These are phyloP conservation scores for Hypoxylon lienhwacheense DNA, from an alignment of 495 filamentous ascomycete species.

Conservation along the genomic window DNA sequence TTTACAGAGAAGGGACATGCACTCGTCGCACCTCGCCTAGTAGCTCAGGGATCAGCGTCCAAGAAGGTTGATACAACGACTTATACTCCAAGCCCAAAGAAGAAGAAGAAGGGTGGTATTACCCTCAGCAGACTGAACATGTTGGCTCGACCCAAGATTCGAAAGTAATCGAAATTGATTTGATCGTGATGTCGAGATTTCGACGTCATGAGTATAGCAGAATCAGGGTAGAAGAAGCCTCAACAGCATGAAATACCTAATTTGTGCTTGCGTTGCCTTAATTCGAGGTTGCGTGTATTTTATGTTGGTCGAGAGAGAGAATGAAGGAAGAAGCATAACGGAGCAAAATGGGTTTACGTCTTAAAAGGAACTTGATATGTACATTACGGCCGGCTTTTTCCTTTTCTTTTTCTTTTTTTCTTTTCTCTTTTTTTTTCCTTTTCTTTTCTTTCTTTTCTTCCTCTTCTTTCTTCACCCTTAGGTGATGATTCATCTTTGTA, in stretches of 20 bases:
- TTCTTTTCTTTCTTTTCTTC: neutral
- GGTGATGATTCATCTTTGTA: conserved; percentile 8
- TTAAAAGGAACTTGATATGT: conserved; percentile 4
- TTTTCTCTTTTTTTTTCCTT: neutral
- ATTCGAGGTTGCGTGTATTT: too few relatives aligned
- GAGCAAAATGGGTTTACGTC: conserved; percentile 9
- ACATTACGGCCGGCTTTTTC: neutral
- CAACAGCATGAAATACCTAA: too few relatives aligned
- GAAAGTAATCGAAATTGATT: conserved; percentile 40
- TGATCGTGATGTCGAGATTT: neutral
- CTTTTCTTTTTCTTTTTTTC: neutral
- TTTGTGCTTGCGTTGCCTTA: too few relatives aligned
- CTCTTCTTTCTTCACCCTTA: neutral
- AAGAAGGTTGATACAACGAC: conserved; percentile 34
- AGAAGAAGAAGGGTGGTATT: conserved; percentile 53
- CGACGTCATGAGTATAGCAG: too few relatives aligned
- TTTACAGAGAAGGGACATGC: conserved; percentile 51
- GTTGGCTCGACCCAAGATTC: conserved; percentile 55
- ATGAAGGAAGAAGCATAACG: conserved; percentile 7
- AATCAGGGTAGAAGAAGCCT: too few relatives aligned
- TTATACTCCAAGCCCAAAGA: conserved; percentile 46
- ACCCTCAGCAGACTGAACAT: conserved; percentile 55
- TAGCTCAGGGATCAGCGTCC: conserved; percentile 20
- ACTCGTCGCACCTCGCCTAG: conserved; percentile 45
- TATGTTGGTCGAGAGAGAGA: too few relatives aligned